Evolutionary conservation across 164 flowering plant species (phyloP), one percentile per base, ranked within the genome.

Genomic region (Nelumbo lutea): DNA sequence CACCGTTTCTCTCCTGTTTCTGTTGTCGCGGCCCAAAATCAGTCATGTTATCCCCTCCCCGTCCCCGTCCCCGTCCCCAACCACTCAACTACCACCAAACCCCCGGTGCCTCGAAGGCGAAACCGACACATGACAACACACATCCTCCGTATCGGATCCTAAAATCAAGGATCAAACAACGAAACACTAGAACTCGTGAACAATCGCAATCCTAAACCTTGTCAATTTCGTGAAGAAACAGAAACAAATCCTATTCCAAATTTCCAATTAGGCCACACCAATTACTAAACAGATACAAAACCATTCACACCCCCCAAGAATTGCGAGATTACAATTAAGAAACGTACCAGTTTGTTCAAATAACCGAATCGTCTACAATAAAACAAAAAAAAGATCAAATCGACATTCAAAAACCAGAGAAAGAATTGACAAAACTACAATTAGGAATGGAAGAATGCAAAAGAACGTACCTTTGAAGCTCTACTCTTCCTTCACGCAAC

Each of bases 11-110:
- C 27, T 27, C 27, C 27, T 27, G 27, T 27, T 27, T 27, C 27
- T 27, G 27, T 27, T 27, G 27, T 27, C 27, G 27, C 27, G 27
- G 27, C 27, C 27, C 27, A 27, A 27, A 27, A 27, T 91, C 93
- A 1, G 87, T 76, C 98, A 94, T 90, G 59, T 71, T 68, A 75
- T 59, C 72, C 74, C 65, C 27, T 27, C 27, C 27, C 27, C 27
- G 27, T 27, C 27, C 27, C 27, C 27, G 27, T 27, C 27, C 27
- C 27, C 27, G 27, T 27, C 27, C 27, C 27, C 27, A 27, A 27
- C 75, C 77, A 74, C 68, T 61, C 15, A 59, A 39, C 59, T 45
- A 47, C 59, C 27, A 55, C 48, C 27, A 59, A 44, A 43, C 61
- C 48, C 48, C 51, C 10, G 42, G 39, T 14, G 47, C 71, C 41